Evolutionary conservation across 2,329 filamentous ascomycete genomes (phyloP), one percentile per base, ranked within the genome.

Genomic region (Paecilomyces dactylethromorphus): DNA sequence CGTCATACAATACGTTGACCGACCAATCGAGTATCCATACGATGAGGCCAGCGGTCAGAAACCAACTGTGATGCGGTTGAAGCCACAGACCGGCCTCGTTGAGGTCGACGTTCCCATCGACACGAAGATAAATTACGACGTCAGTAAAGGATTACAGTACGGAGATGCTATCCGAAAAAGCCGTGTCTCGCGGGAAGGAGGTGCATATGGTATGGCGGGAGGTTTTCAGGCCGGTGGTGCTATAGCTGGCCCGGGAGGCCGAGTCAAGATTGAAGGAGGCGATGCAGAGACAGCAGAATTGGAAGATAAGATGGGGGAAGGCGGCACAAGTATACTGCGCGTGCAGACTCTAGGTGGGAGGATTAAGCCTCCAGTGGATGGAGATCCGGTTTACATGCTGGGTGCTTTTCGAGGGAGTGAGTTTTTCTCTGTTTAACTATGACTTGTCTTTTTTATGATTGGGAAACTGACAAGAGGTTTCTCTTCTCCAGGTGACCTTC

Each of bases 91-190:
- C 0, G 92, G 92, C 58, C 90, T 97, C 77, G 81, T 97, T 58
- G 94, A 99, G 76, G 81, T 97, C 56, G 94, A 99, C 72, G 83
- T 97, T n/a, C 91, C 91, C 3, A 81, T 97, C 66, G 86, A 87
- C 78, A 87, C 86, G 62, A 79, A 81, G 54, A 73, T 78, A 58
- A 88, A 90, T 69, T 97, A 96, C 79, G 92, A 97, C 77, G 84
- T 88, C 64, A 83, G 84, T 64, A 92, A 93, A 77, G 93, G 91
- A 54, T 78, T 94, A 56, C 83, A 85, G 64, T 97, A 91, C 84
- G 94, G 92, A 18, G 85, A 90, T 68, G 86, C 89, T 1, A 78
- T 97, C 63, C 78, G 80, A 60, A 84, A 83, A 65, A 81, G 78
- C 56, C 73, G 74, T 22, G 71, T 74, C 31, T 68, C 76, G 49